Evolutionary conservation across 2,329 filamentous ascomycete species (phyloP), one percentile per base, ranked within the genome.

Genomic region (Trichophyton simii): DNA sequence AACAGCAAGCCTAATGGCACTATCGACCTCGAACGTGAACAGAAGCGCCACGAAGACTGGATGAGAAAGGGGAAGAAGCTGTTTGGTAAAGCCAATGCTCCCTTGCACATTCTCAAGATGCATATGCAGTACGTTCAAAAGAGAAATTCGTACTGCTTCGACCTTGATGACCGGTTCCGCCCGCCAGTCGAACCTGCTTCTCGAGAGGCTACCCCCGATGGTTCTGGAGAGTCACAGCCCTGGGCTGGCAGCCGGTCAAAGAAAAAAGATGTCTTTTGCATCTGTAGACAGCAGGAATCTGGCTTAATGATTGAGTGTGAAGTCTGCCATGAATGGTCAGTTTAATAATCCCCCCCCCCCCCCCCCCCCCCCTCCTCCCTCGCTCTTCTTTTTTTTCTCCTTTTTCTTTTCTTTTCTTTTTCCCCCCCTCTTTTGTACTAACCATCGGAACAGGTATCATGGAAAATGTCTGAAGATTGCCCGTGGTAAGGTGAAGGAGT

Each of bases 301-400:
- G 94, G 94, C 59, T 95, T 97, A 87, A 99, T 99, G 94, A 97
- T 99, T 68, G 94, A 99, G 75, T 99, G 94, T 72, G 94, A 97
- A 72, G 80, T 96, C 44, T 99, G 94, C 74, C 92, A 96, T 70
- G 94, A 99, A 77, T 99, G 94, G 94, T 91, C 73, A 78, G 85
- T 78, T 13, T 38, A 38, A 38, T 4, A 13, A 38, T 38, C 13
- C 13, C 2, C n/a, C 18, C 28, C 28, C 6, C 8, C 28, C 28
- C 13, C 13, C 13, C 2, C n/a, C 18, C 28, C 28, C 6, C 8
- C 28, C 28, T 31, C 2, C 28, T 31, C 28, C 7, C 28, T 31
- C 28, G 3, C 25, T 28, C 1, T 28, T 28, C 4, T 1, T 6
- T 28, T 28, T 59, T 41, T 18, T 18, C 18, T 18, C 18, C 18